Percentiles rank a stretch among this genome's conserved stretches.
phyloP scores from a whole-genome alignment of 306 rosid genomes.

The Calophaca sinica region DNA sequence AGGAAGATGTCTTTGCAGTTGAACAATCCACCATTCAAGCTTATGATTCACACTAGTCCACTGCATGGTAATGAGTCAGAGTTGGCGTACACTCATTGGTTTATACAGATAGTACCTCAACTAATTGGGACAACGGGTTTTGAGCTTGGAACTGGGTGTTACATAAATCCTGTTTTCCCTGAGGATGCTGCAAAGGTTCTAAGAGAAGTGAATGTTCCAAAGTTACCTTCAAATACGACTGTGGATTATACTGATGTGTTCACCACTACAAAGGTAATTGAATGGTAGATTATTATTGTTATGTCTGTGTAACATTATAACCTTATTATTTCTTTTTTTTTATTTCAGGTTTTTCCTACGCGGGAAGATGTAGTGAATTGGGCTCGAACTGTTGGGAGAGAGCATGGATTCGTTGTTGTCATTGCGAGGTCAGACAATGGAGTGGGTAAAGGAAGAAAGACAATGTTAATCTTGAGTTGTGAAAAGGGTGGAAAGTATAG shows the following conservation, averaged over 20 bases:
- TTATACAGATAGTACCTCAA: constrained; percentile 81
- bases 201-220: constrained; percentile 66
- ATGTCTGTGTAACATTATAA: not conserved
- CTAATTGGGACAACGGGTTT: constrained; percentile 71
- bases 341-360: not conserved
- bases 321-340: not conserved
- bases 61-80: constrained; percentile 54
- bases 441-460: constrained; percentile 21
- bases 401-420: constrained; percentile 19
- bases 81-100: constrained; percentile 72
- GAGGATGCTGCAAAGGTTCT: constrained; percentile 88
- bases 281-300: not conserved
- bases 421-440: constrained; percentile 22
- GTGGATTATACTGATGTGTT: constrained; percentile 32
- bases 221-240: constrained; percentile 30
- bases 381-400: constrained; percentile 36
- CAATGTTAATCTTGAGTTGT: not conserved
- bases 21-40: constrained; percentile 82
- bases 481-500: constrained; percentile 22
- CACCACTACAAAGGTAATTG: constrained; percentile 31
- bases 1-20: constrained; percentile 75
- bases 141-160: constrained; percentile 83
- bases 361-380: constrained; percentile 29
- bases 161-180: constrained; percentile 82
- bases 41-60: constrained; percentile 79